phyloP scores from a whole-genome alignment of 208 protist species.

The Histomonas meleagridis region DNA sequence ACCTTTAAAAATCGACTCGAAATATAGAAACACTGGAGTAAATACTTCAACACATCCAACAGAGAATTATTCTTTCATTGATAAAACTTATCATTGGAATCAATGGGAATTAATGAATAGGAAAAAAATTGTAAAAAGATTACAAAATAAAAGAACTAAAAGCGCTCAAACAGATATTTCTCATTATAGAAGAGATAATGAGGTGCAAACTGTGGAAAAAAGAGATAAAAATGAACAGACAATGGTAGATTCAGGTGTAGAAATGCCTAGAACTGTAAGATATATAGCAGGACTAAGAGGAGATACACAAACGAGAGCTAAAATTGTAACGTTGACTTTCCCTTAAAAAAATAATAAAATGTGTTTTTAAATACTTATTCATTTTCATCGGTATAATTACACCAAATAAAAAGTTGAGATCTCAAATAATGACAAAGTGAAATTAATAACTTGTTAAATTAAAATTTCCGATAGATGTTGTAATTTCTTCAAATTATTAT shows the following conservation, averaged over 20 bases:
- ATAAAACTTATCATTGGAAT: constrained; percentile 40
- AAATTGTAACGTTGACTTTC: not conserved
- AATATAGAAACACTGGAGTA: not conserved
- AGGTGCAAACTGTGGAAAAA: not conserved
- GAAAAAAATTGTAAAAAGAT: constrained; percentile 11
- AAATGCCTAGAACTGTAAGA: constrained; percentile 1
- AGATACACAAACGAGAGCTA: not conserved
- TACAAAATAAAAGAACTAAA: constrained; percentile 19
- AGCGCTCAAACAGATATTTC: not conserved
- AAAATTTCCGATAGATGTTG: too few species aligned
- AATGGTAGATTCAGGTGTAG: not conserved
- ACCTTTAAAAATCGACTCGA: not conserved
- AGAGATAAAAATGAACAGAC: constrained; percentile 1
- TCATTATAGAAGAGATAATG: not conserved
- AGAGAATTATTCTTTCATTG: constrained; percentile 17
- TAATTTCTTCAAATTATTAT: too few species aligned
- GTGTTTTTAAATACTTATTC: too few species aligned
- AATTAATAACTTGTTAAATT: too few species aligned
- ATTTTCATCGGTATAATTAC: too few species aligned
- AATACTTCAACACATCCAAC: constrained; percentile 36
- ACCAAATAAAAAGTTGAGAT: too few species aligned
- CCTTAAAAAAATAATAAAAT: too few species aligned
- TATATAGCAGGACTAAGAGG: not conserved
- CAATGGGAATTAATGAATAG: constrained; percentile 36
- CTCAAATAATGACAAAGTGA: too few species aligned